Percentiles rank a stretch among this genome's conserved stretches.
phyloP scores from a whole-genome alignment of 495 filamentous ascomycete genomes.

The Penicillium maclennaniae region DNA sequence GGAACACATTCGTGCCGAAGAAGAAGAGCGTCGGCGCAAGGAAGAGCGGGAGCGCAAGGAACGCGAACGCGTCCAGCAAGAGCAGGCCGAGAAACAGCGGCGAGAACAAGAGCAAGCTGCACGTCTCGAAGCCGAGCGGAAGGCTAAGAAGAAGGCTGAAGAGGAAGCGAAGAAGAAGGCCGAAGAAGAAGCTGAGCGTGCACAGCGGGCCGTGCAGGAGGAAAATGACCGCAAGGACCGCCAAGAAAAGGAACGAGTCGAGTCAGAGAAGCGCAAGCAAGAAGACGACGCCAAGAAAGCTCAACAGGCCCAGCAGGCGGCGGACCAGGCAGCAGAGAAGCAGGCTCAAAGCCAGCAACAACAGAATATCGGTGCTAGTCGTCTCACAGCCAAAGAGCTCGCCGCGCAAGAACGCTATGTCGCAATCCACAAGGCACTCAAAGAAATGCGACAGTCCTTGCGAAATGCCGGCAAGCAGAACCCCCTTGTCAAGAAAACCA shows the following conservation, averaged over 20 bases:
- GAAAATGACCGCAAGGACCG: conserved; percentile 54
- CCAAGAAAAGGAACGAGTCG: conserved; percentile 40
- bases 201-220: conserved; percentile 41
- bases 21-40: conserved; percentile 31
- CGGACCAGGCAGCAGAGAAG: conserved; percentile 31
- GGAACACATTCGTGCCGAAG: conserved; percentile 33
- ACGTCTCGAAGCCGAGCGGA: conserved; percentile 41
- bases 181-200: conserved; percentile 36
- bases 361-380: conserved; percentile 26
- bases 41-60: conserved; percentile 37
- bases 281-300: conserved; percentile 29
- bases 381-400: conserved; percentile 32
- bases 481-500: conserved; percentile 54
- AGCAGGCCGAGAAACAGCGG: conserved; percentile 34
- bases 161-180: conserved; percentile 41
- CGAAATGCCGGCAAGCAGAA: conserved; percentile 45
- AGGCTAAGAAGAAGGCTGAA: conserved; percentile 36
- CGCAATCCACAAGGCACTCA: conserved; percentile 68
- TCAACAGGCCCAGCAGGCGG: conserved; percentile 26
- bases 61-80: conserved; percentile 35
- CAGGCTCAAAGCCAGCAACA: conserved; percentile 27
- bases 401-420: conserved; percentile 57
- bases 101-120: conserved; percentile 37
- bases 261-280: conserved; percentile 39
- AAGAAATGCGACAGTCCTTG: conserved; percentile 61